Conservation (phyloP, 2,329 filamentous ascomycete genomes). For the Amauroascus niger region DNA sequence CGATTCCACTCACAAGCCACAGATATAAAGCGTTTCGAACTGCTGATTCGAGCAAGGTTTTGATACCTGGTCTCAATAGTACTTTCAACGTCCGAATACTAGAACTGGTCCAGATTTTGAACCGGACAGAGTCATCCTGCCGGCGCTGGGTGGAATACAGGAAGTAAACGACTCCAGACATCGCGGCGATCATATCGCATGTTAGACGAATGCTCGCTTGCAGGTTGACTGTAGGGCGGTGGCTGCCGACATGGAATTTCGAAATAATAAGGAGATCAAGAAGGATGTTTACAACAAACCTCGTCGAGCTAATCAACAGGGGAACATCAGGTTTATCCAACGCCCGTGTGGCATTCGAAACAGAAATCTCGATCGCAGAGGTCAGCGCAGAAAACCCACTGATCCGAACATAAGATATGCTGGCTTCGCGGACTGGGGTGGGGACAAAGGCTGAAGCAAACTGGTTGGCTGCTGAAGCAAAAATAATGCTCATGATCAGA, state of each 20-base stretch:
- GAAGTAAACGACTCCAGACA: conserved; percentile 53
- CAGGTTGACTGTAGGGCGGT: conserved; percentile 50
- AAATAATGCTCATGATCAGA: conserved; percentile 50
- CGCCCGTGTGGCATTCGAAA: conserved; percentile 52
- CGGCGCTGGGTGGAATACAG: conserved; percentile 34
- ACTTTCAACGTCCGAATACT: conserved; percentile 40
- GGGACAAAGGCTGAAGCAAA: conserved; percentile 58
- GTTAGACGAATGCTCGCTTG: conserved; percentile 55
- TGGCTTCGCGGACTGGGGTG: conserved; percentile 44
- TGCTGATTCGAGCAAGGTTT: conserved; percentile 55
- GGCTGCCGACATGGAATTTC: conserved; percentile 49
- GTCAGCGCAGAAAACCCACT: conserved; percentile 53
- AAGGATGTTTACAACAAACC: conserved; percentile 57
- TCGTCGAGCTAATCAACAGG: conserved; percentile 53
- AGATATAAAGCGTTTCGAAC: conserved; percentile 61
- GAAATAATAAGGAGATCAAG: conserved; percentile 59
- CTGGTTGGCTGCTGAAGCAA: conserved; percentile 44
- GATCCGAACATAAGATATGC: conserved; percentile 52
- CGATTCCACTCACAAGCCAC: conserved; percentile 57
- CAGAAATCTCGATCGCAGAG: conserved; percentile 54
- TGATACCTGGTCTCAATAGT: conserved; percentile 48
- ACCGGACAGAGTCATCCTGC: not conserved
- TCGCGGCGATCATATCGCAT: conserved; percentile 49
- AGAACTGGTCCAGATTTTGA: conserved; percentile 22
- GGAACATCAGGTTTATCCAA: conserved; percentile 62